These are phyloP conservation scores for Crinitomyces ghanaensis DNA, from an alignment of 805 yeast species.

Conservation along the genomic window DNA sequence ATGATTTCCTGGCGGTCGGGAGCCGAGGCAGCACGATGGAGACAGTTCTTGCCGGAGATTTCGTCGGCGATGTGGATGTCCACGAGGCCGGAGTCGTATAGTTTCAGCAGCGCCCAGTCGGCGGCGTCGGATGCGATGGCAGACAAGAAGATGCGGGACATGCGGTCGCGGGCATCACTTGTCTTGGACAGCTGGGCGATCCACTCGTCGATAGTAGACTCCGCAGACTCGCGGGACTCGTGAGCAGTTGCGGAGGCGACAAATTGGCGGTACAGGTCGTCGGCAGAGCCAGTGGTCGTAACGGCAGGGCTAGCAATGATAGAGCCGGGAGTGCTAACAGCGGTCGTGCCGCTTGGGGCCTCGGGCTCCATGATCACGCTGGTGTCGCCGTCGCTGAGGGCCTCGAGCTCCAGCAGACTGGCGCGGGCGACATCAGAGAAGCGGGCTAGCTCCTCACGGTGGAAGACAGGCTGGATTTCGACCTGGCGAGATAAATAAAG, in stretches of 20 bases:
- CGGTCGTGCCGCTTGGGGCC: no score
- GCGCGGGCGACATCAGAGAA: slow-evolving; percentile 55
- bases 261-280: slow-evolving; percentile 63
- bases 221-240: slow-evolving; percentile 23
- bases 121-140: slow-evolving; percentile 56
- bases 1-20: slow-evolving; percentile 21
- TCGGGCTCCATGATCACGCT: slow-evolving; percentile 20
- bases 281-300: slow-evolving; percentile 21
- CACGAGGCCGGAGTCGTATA: slow-evolving; percentile 38
- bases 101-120: slow-evolving; percentile 44
- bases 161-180: slow-evolving; percentile 31
- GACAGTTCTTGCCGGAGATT: slow-evolving; percentile 55
- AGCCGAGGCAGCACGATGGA: slow-evolving; percentile 49
- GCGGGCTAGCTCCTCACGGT: slow-evolving; percentile 73
- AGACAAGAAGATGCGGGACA: slow-evolving; percentile 64
- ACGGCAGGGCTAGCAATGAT: slow-evolving; percentile 5
- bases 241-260: slow-evolving; percentile 27
- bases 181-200: slow-evolving; percentile 32
- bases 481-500: slow-evolving; percentile 85
- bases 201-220: slow-evolving; percentile 35
- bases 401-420: slow-evolving; percentile 59
- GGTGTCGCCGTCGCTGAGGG: slow-evolving; percentile 43
- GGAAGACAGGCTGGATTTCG: slow-evolving; percentile 93
- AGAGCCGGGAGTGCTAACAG: slow-evolving; percentile 1
- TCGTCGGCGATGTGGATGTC: slow-evolving; percentile 61